These are phyloP conservation scores for Dactylellina parvicollis DNA, from an alignment of 2,329 filamentous ascomycete genomes.

Conservation along the genomic window DNA sequence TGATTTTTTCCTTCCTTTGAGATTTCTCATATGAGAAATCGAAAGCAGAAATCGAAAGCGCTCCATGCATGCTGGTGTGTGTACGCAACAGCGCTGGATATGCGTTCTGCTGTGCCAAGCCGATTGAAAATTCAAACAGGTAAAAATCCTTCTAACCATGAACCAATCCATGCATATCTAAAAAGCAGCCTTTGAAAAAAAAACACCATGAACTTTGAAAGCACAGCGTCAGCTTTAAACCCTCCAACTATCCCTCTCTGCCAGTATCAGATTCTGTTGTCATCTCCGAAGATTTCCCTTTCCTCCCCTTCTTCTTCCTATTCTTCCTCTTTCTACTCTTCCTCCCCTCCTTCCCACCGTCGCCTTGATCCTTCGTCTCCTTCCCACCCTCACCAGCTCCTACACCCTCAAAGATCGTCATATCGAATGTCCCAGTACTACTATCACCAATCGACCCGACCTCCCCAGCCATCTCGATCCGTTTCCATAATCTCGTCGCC, in stretches of 20 bases:
- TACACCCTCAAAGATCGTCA: background rate
- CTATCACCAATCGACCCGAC: conserved; percentile 20
- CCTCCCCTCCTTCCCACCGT: background rate
- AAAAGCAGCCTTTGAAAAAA: no score
- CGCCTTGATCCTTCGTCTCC: background rate
- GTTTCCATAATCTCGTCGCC: conserved; percentile 26
- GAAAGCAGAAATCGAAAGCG: no score
- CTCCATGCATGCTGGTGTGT: no score
- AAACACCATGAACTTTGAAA: no score
- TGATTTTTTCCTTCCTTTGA: no score
- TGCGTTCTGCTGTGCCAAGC: no score
- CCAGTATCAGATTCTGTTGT: background rate
- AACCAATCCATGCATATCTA: no score
- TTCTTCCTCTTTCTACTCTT: conserved; percentile 13
- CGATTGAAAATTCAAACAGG: no score
- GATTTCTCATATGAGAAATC: no score
- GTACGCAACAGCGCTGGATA: no score
- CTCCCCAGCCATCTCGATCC: conserved; percentile 30
- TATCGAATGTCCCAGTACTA: conserved; percentile 3
- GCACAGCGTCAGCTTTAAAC: no score
- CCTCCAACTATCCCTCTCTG: background rate
- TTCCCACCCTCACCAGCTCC: background rate
- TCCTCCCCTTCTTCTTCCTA: conserved; percentile 7
- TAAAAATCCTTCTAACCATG: no score
- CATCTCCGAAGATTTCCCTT: background rate